Evolutionary conservation across 2,329 filamentous ascomycete genomes (phyloP), one percentile per base, ranked within the genome.

Genomic region (Cercospora canescens): DNA sequence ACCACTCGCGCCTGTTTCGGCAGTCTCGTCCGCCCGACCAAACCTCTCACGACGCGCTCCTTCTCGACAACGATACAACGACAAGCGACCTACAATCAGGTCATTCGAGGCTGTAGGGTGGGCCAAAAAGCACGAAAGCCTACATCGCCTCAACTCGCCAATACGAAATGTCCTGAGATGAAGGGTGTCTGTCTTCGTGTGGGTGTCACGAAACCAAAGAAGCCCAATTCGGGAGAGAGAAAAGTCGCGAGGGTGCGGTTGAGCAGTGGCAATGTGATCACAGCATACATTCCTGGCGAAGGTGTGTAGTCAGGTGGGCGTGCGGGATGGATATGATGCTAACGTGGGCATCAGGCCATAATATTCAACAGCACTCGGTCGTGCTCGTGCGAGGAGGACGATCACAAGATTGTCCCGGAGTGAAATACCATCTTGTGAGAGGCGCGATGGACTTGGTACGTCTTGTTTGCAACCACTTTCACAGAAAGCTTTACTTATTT

Each of bases 351-450:
- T 26, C 32, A 88, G 87, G 95, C 57, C 95, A 99, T 82, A 99
- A 98, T 80, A 94, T 98, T 71, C 94, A 98, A 85, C 95, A 98
- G 86, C 96, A 99, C 84, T 96, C 91, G 74, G 95, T 99, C 55
- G 95, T 99, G 63, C 84, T 98, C 71, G 94, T 99, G n/a, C 86
- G 95, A 71, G 95, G 95, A 65, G 95, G 95, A 2, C 86, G 95
- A 78, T 89, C 88, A 70, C 95, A 98, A 86, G 95, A 99, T 89
- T 99, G 95, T 83, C 95, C 95, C 68, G 95, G 95, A 89, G 95
- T 99, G 81, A 90, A 94, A 77, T 99, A 99, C 79, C 93, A 96
- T 80, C 83, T 97, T 75, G 92, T 99, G 48, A 85, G 95, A 77
- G 95, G 95, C 34, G 92, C 94, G 21, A 83, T 97, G 81, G 95